A percentile compares a stretch with the other conserved stretches of the same genome.
Evolutionary conservation across 2,329 filamentous ascomycete genomes (phyloP).

Genomic region (Fusarium duplospermum): DNA sequence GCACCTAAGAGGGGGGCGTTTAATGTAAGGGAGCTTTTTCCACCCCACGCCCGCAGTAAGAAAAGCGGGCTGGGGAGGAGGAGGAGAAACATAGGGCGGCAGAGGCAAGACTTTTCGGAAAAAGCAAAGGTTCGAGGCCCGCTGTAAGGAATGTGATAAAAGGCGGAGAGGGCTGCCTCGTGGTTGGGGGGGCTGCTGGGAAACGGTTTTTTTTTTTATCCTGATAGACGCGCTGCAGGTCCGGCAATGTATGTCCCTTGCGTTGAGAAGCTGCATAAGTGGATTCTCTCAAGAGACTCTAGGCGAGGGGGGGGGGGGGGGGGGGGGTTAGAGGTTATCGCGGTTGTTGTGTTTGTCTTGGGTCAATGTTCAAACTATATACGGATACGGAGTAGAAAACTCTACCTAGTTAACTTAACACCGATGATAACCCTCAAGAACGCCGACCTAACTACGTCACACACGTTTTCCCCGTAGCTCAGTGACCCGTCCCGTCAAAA

Average conservation of each 20-base stretch:
- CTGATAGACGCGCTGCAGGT: background rate
- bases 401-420: background rate
- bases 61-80: background rate
- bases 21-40: background rate
- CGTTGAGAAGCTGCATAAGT: constrained; percentile 23
- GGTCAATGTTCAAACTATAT: background rate
- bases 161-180: background rate
- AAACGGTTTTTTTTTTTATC: background rate
- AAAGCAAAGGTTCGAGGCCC: background rate
- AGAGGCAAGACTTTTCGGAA: background rate
- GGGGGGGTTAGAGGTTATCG: background rate
- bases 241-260: constrained; percentile 4
- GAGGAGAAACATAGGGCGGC: background rate
- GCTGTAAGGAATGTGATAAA: background rate
- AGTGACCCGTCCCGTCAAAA: background rate
- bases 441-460: background rate
- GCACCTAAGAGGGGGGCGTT: background rate
- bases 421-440: background rate
- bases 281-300: too few relatives aligned
- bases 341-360: background rate
- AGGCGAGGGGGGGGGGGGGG: background rate
- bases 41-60: background rate
- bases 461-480: background rate
- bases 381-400: background rate
- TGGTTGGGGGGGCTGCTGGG: background rate